phyloP scores from a whole-genome alignment of 495 filamentous ascomycete genomes.

The Penicillium atrosanguineum region DNA sequence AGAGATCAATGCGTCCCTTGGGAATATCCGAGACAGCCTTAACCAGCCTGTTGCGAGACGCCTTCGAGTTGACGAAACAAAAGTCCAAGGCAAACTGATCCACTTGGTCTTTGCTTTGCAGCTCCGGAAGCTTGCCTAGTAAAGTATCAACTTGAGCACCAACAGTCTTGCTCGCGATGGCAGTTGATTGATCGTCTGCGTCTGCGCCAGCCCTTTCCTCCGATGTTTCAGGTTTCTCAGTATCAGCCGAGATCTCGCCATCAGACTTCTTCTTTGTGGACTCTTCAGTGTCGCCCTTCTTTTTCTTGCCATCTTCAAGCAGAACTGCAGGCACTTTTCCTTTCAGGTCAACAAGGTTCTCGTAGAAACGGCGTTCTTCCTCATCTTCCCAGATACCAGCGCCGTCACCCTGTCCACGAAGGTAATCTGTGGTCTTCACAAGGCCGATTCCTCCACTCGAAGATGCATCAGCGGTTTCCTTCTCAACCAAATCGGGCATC shows the following conservation, averaged over 20 bases:
- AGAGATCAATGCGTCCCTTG: slow-evolving; percentile 86
- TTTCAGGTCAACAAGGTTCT: slow-evolving; percentile 92
- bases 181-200: slow-evolving; percentile 81
- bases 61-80: slow-evolving; percentile 97
- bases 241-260: slow-evolving; percentile 29
- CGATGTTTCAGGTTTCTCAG: slow-evolving; percentile 33
- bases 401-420: slow-evolving; percentile 85
- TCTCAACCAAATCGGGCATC: slow-evolving; percentile 89
- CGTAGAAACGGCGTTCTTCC: slow-evolving; percentile 95
- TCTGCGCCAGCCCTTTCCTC: slow-evolving; percentile 56
- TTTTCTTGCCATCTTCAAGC: slow-evolving; percentile 93
- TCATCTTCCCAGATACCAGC: slow-evolving; percentile 99
- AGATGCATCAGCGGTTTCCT: slow-evolving; percentile 62
- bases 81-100: slow-evolving; percentile 94
- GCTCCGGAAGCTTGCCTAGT: slow-evolving; percentile 79
- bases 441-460: slow-evolving; percentile 82
- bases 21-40: slow-evolving; percentile 93
- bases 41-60: slow-evolving; percentile 87
- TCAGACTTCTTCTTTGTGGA: slow-evolving; percentile 53
- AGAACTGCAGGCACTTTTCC: slow-evolving; percentile 92
- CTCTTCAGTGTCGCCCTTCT: slow-evolving; percentile 75
- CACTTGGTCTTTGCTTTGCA: slow-evolving; percentile 86
- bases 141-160: slow-evolving; percentile 95
- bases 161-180: slow-evolving; percentile 95
- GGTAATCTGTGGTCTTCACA: slow-evolving; percentile 89